Evolutionary conservation across 2,329 filamentous ascomycete species (phyloP).

Genomic region (Malbranchea zuffiana): DNA sequence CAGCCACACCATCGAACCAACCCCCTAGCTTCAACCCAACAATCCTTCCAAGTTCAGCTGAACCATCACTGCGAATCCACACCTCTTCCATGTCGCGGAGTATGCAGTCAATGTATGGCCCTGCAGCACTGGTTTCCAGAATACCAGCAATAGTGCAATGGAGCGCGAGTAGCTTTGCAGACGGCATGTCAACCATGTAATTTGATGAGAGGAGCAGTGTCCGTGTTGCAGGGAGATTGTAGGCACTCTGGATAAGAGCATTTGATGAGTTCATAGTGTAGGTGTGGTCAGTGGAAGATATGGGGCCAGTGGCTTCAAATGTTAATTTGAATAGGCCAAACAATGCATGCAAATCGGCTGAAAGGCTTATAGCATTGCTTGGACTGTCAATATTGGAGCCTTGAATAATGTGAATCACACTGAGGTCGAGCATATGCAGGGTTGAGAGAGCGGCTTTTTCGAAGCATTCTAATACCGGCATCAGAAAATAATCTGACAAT

Average conservation of each 20-base stretch:
- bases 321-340: slow-evolving; percentile 20
- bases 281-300: slow-evolving; percentile 4
- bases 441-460: slow-evolving; percentile 29
- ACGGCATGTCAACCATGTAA: slow-evolving; percentile 22
- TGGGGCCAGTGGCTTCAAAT: slow-evolving; percentile 9
- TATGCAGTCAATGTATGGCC: slow-evolving; percentile 15
- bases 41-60: slow-evolving; percentile 14
- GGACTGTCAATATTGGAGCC: slow-evolving; percentile 33
- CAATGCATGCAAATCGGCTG: slow-evolving; percentile 16
- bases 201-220: slow-evolving; percentile 13
- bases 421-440: slow-evolving; percentile 35
- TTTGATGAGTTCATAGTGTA: neutral
- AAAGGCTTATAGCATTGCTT: slow-evolving; percentile 32
- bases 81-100: slow-evolving; percentile 20
- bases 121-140: slow-evolving; percentile 18
- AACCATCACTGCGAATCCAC: slow-evolving; percentile 18
- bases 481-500: slow-evolving; percentile 4
- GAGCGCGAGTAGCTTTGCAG: slow-evolving; percentile 14
- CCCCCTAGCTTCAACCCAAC: slow-evolving; percentile 14
- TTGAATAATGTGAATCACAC: slow-evolving; percentile 28
- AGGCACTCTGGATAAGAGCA: slow-evolving; percentile 4
- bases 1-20: slow-evolving; percentile 15
- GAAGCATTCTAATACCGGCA: slow-evolving; percentile 15
- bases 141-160: slow-evolving; percentile 16
- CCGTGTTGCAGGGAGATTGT: slow-evolving; percentile 10